Conservation (phyloP, 305 asterid species). For the Fraxinus paxiana region DNA sequence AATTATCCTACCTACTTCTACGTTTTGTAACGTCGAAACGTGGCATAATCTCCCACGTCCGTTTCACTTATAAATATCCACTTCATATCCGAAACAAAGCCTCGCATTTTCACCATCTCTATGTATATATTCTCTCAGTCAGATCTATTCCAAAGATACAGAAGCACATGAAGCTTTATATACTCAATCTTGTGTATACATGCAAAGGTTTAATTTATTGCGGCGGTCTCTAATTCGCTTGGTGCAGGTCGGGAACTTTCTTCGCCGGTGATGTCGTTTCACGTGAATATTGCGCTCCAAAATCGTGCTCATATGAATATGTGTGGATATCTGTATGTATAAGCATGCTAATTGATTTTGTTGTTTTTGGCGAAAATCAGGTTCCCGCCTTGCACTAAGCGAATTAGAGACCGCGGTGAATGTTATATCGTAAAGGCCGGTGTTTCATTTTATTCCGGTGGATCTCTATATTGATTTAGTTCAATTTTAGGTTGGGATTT, state of each 20-base stretch:
- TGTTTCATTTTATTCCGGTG: constrained; percentile 15
- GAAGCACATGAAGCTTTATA: neutral
- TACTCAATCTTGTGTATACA: neutral
- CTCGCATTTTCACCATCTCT: constrained; percentile 15
- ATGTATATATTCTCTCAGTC: neutral
- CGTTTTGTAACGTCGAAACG: constrained; percentile 31
- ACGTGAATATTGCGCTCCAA: constrained; percentile 14
- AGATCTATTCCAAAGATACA: constrained; percentile 16
- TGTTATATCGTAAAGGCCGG: constrained; percentile 1
- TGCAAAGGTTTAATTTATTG: constrained; percentile 22
- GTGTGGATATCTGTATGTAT: neutral
- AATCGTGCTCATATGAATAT: constrained; percentile 10
- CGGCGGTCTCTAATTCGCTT: constrained; percentile 87
- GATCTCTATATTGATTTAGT: constrained; percentile 23
- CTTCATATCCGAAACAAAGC: constrained; percentile 7
- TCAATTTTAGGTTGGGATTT: constrained; percentile 14
- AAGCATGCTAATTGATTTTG: constrained; percentile 5
- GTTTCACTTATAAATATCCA: constrained; percentile 30
- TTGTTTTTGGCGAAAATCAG: constrained; percentile 31
- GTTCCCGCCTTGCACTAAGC: constrained; percentile 92
- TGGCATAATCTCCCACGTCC: constrained; percentile 31
- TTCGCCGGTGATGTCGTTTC: constrained; percentile 26
- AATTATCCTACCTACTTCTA: neutral
- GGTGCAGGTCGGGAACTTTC: constrained; percentile 97
- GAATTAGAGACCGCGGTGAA: constrained; percentile 74